Base-by-base conservation (phyloP, 805 yeast species). In the Teunomyces pallodes region DNA sequence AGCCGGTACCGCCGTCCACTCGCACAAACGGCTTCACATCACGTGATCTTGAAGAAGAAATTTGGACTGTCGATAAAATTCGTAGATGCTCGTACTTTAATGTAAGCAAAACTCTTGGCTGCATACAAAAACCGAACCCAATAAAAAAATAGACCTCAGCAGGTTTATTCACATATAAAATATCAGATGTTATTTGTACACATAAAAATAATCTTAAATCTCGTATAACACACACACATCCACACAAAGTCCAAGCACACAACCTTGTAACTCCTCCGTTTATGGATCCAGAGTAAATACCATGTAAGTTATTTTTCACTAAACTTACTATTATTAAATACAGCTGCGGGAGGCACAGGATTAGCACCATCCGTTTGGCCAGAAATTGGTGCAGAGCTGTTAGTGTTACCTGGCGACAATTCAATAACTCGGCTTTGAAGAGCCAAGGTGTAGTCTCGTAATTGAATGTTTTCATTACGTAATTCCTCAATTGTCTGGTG, bases 381-480 rank as follows among this genome's bases (percentile, higher is more conserved):
- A 12, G 26, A 33, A 10, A 30, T 31, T 8, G 39, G 24, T 8
- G 29, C 17, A 29, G 47, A 20, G 31, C 10, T 16, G n/a, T 26
- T 40, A 42, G 28, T 31, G 16, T 13, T 33, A 10, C 45, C 33
- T 8, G 67, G 61, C 9, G 67, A 60, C 35, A 71, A 54, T 57
- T 82, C 84, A 54, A 86, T 76, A 53, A 86, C 69, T 56, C 85
- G 77, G 31, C 84, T 77, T 65, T 87, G 92, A 43, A 88, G 72
- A 2, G 83, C 84, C 54, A 85, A 62, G 30, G 86, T 82, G 62
- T 87, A 86, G 59, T 85, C 89, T 54, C 90, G 78, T 50, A 89
- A 76, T 60, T 82, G 84, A 58, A 76, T 67, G 68, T 86, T 87
- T 60, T 90, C 96, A 36, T 76, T 75, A 51, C 83, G 77, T 50